These are phyloP conservation scores for Teratosphaeriaceae sp. DNA, from an alignment of 2,329 filamentous ascomycete genomes.

Conservation along the genomic window DNA sequence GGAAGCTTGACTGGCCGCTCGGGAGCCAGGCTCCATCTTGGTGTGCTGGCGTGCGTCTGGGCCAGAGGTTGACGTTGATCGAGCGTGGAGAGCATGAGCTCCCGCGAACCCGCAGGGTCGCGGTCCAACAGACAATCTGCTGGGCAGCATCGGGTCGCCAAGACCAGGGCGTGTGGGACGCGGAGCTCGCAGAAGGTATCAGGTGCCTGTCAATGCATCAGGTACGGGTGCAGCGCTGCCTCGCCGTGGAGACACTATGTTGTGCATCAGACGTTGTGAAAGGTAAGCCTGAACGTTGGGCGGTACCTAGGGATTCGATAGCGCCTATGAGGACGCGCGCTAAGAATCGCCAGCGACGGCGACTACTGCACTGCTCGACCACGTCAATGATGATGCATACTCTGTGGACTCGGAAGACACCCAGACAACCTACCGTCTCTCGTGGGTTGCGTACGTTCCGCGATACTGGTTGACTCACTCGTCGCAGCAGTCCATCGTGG, in stretches of 20 bases:
- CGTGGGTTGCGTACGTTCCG: conserved; percentile 1
- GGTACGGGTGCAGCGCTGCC: conserved; percentile 11
- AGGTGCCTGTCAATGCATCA: conserved; percentile 14
- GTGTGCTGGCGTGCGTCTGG: conserved; percentile 85
- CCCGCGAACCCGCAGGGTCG: conserved; percentile 18
- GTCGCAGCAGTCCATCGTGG: not conserved
- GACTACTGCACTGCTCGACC: conserved; percentile 21
- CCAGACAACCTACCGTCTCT: not conserved
- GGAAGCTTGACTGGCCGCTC: conserved; percentile 19
- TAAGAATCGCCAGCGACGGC: conserved; percentile 12
- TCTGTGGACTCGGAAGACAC: too few species aligned
- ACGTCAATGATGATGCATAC: conserved; percentile 21
- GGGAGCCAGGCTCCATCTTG: conserved; percentile 45
- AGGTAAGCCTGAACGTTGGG: conserved; percentile 12
- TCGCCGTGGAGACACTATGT: conserved; percentile 18
- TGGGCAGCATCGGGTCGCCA: conserved; percentile 26
- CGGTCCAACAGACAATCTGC: conserved; percentile 18
- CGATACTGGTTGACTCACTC: not conserved
- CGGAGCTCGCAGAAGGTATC: conserved; percentile 13
- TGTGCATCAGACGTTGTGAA: conserved; percentile 16
- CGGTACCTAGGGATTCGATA: conserved; percentile 15
- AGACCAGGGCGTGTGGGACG: conserved; percentile 12
- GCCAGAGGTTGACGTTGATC: conserved; percentile 59
- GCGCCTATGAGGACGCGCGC: conserved; percentile 17
- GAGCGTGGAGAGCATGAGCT: conserved; percentile 27